Conservation (phyloP, 768 basidiomycete species). For the Russula emetica region DNA sequence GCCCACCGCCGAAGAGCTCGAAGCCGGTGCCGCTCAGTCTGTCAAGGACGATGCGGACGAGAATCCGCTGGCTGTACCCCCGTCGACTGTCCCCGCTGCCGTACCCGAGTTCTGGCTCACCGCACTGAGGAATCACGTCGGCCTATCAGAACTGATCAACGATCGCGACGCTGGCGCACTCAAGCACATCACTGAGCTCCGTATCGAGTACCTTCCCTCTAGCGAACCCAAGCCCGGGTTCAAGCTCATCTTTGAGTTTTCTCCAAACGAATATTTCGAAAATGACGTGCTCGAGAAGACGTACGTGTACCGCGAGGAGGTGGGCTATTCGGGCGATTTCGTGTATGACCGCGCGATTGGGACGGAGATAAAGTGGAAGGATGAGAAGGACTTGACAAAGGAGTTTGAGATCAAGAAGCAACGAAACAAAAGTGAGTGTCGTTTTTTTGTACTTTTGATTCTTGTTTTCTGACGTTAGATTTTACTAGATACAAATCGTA, state of each 20-base stretch:
- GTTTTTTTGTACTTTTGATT: background rate
- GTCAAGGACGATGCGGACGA: conserved; percentile 74
- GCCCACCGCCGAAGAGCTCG: conserved; percentile 77
- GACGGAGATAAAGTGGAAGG: conserved; percentile 93
- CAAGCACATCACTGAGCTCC: conserved; percentile 75
- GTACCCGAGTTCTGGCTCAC: conserved; percentile 99
- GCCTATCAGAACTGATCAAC: conserved; percentile 82
- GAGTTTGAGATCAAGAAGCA: conserved; percentile 99
- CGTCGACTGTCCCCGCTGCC: conserved; percentile 38
- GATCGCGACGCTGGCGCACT: conserved; percentile 88
- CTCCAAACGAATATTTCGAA: conserved; percentile 81
- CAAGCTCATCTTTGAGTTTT: conserved; percentile 82
- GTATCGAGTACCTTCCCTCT: conserved; percentile 66
- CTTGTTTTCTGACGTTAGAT: background rate
- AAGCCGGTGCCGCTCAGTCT: conserved; percentile 68
- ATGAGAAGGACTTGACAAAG: conserved; percentile 96
- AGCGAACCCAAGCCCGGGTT: conserved; percentile 80
- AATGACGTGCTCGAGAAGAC: conserved; percentile 85
- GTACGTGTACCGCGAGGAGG: conserved; percentile 87
- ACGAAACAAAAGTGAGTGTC: conserved; percentile 83
- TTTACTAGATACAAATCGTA: conserved; percentile 70
- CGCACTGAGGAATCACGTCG: conserved; percentile 86
- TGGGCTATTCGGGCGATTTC: conserved; percentile 95
- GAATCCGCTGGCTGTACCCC: conserved; percentile 42
- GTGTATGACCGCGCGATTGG: conserved; percentile 94